Conservation (phyloP, 1,284 basidiomycete genomes). For the Cryptococcus neoformans region DNA sequence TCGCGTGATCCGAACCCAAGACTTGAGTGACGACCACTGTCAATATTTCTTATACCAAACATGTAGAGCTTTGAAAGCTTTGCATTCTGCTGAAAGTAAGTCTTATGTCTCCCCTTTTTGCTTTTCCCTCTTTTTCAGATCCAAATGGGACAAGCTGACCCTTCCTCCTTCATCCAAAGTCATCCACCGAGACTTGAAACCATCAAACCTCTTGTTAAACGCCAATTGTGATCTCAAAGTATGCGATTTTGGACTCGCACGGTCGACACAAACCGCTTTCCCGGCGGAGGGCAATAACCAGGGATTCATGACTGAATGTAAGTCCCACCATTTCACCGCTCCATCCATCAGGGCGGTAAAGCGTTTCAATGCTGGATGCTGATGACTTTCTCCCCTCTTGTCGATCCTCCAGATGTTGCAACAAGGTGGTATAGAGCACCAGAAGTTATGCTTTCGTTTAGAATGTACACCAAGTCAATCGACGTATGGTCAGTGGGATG, state of each 20-base stretch:
- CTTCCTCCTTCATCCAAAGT: constrained; percentile 50
- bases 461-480: constrained; percentile 93
- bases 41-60: constrained; percentile 59
- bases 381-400: constrained; percentile 20
- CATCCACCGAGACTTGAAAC: constrained; percentile 93
- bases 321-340: background rate
- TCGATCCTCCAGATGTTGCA: constrained; percentile 63
- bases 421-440: constrained; percentile 88
- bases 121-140: background rate
- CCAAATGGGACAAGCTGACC: background rate
- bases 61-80: constrained; percentile 85
- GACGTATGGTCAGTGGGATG: constrained; percentile 97
- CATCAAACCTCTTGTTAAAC: constrained; percentile 90
- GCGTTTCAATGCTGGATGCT: constrained; percentile 1
- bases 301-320: constrained; percentile 75
- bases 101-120: background rate
- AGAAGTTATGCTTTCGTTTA: constrained; percentile 96
- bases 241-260: constrained; percentile 87
- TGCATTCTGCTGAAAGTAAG: constrained; percentile 74
- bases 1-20: constrained; percentile 70
- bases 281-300: constrained; percentile 70
- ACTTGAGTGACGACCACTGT: constrained; percentile 84
- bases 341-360: background rate
- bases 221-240: constrained; percentile 96
- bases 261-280: constrained; percentile 79